phyloP scores from a whole-genome alignment of 2,329 filamentous ascomycete genomes.

The Alternaria hordeiaustralica region DNA sequence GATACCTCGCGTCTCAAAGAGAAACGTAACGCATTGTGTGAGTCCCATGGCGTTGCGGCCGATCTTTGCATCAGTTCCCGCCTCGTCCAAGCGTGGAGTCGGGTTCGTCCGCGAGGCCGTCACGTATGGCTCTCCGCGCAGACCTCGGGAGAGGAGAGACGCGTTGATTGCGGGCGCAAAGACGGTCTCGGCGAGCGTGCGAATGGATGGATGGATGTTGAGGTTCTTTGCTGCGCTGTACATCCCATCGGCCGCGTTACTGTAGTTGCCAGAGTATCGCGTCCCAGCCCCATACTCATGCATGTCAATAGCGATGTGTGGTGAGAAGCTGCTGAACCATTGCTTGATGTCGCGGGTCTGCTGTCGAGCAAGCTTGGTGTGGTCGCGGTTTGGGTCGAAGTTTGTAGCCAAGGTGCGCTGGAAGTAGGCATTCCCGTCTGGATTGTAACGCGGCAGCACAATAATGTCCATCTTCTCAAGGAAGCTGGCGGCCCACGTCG shows the following conservation, averaged over 20 bases:
- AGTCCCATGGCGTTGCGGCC: constrained; percentile 48
- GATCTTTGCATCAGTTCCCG: constrained; percentile 46
- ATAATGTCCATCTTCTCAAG: constrained; percentile 45
- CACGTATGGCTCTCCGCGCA: constrained; percentile 46
- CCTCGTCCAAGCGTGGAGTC: constrained; percentile 36
- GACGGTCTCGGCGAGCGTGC: constrained; percentile 41
- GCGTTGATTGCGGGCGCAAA: constrained; percentile 44
- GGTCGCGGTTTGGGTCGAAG: constrained; percentile 48
- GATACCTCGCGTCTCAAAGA: constrained; percentile 47
- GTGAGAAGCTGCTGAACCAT: constrained; percentile 39
- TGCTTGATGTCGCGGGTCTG: constrained; percentile 46
- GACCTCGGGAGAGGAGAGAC: constrained; percentile 29
- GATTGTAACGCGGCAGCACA: constrained; percentile 46
- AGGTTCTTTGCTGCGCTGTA: constrained; percentile 47
- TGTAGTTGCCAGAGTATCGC: constrained; percentile 37
- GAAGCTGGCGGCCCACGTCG: constrained; percentile 38
- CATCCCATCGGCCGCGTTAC: constrained; percentile 45
- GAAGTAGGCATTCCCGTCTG: constrained; percentile 47
- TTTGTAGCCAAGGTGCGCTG: constrained; percentile 46
- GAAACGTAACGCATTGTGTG: constrained; percentile 44
- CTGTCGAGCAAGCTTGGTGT: constrained; percentile 44
- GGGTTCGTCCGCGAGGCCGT: constrained; percentile 35
- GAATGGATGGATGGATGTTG: constrained; percentile 45
- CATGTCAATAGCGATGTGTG: constrained; percentile 47
- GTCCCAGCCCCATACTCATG: constrained; percentile 44